These are phyloP conservation scores for Colletotrichum filicis DNA, from an alignment of 2,329 filamentous ascomycete species.

Conservation along the genomic window DNA sequence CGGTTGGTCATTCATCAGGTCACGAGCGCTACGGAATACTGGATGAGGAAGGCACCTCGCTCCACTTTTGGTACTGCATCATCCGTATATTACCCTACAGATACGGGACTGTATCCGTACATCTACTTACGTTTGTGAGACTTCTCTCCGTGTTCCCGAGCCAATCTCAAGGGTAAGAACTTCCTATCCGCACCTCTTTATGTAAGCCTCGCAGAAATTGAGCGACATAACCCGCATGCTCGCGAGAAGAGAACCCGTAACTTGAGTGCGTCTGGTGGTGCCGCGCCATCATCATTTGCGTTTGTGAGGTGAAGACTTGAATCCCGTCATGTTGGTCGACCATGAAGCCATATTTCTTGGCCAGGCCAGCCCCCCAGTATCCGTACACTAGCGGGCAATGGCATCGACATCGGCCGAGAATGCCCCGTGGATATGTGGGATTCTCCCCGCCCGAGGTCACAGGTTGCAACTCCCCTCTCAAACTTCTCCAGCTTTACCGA, in stretches of 20 bases:
- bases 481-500: not conserved
- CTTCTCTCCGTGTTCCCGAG: not conserved
- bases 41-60: not conserved
- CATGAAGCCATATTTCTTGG: not conserved
- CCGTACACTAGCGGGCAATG: not conserved
- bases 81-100: no score
- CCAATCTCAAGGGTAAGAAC: not conserved
- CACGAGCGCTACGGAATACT: not conserved
- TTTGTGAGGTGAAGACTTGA: no score
- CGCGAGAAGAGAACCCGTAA: no score
- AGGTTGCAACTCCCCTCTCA: not conserved
- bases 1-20: not conserved
- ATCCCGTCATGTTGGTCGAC: not conserved
- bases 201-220: no score
- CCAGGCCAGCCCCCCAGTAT: not conserved
- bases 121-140: no score
- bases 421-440: not conserved
- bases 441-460: not conserved
- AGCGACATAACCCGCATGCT: no score
- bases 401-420: not conserved
- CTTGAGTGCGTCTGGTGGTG: no score
- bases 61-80: not conserved
- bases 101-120: not conserved
- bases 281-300: no score
- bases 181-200: no score